phyloP scores from a whole-genome alignment of 768 basidiomycete species.

The Naganishia vaughanmartiniae region DNA sequence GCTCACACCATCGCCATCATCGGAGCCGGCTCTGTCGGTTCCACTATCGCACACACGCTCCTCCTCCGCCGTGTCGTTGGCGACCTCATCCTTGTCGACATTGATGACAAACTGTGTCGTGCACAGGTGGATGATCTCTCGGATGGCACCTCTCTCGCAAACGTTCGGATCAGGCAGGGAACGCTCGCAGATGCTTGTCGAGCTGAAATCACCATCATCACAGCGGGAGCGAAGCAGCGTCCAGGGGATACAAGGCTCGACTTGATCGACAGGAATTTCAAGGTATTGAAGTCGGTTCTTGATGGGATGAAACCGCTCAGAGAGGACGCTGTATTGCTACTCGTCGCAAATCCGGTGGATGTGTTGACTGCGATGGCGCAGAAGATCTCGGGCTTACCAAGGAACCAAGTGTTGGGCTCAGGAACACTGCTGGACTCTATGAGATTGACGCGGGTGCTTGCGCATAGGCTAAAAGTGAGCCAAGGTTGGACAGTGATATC shows the following conservation, averaged over 20 bases:
- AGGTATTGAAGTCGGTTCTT: conserved; percentile 24
- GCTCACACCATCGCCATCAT: conserved; percentile 30
- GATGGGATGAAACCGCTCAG: conserved; percentile 29
- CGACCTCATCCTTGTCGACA: conserved; percentile 28
- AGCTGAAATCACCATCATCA: conserved; percentile 27
- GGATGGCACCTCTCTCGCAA: conserved; percentile 29
- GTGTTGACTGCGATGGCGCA: conserved; percentile 29
- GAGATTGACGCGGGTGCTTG: conserved; percentile 25
- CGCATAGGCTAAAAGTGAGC: conserved; percentile 24
- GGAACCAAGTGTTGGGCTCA: conserved; percentile 20
- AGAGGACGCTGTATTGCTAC: conserved; percentile 23
- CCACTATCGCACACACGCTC: conserved; percentile 28
- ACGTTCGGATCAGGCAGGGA: conserved; percentile 30
- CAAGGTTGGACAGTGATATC: too few relatives aligned
- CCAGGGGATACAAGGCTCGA: conserved; percentile 24
- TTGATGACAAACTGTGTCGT: conserved; percentile 23
- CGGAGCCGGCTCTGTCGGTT: conserved; percentile 26
- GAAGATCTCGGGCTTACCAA: conserved; percentile 25
- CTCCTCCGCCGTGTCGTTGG: conserved; percentile 26
- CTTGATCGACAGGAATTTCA: conserved; percentile 29
- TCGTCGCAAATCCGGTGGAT: conserved; percentile 27
- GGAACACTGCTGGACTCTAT: conserved; percentile 25
- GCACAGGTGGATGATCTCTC: conserved; percentile 29
- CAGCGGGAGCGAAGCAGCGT: conserved; percentile 26
- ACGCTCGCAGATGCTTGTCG: conserved; percentile 2